phyloP scores from a whole-genome alignment of 768 basidiomycete genomes.

The Lactifluus hygrophoroides region DNA sequence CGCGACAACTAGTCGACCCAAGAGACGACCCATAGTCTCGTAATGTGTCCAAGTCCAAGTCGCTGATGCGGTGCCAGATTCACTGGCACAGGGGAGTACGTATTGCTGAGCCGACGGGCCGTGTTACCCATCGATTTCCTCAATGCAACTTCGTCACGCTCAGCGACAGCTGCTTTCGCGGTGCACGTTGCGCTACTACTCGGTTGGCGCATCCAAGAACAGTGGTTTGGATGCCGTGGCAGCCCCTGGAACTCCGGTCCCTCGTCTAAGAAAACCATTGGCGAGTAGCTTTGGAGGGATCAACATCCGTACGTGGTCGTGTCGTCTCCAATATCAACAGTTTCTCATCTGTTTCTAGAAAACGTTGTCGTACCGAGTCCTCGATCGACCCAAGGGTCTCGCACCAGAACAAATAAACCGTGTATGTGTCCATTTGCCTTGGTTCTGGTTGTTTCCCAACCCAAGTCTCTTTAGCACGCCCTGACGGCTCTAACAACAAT shows the following conservation, averaged over 20 bases:
- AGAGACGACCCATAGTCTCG: conserved; percentile 34
- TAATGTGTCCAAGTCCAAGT: too few relatives aligned
- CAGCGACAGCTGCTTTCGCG: conserved; percentile 7
- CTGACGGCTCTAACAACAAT: background rate
- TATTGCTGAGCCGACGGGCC: background rate
- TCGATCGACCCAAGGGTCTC: background rate
- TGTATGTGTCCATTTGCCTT: background rate
- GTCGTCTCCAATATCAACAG: background rate
- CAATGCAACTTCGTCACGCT: conserved; percentile 7
- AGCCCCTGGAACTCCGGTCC: background rate
- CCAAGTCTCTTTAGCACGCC: background rate
- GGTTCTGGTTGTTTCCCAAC: background rate
- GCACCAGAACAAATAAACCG: background rate
- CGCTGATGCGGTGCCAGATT: too few relatives aligned
- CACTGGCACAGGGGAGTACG: too few relatives aligned
- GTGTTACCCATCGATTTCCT: too few relatives aligned
- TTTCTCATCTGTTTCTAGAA: background rate
- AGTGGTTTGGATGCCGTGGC: background rate
- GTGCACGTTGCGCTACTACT: conserved; percentile 4
- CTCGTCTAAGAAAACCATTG: conserved; percentile 1
- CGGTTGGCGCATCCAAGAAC: background rate
- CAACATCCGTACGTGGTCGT: conserved; percentile 8
- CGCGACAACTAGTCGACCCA: conserved; percentile 57
- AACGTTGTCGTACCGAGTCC: conserved; percentile 3
- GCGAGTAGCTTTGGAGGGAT: conserved; percentile 17